A percentile compares a stretch with the other conserved stretches of the same genome.
These are phyloP conservation scores for Hyparrhenia diplandra DNA, from an alignment of 176 grass and related monocot species.

Conservation along the genomic window DNA sequence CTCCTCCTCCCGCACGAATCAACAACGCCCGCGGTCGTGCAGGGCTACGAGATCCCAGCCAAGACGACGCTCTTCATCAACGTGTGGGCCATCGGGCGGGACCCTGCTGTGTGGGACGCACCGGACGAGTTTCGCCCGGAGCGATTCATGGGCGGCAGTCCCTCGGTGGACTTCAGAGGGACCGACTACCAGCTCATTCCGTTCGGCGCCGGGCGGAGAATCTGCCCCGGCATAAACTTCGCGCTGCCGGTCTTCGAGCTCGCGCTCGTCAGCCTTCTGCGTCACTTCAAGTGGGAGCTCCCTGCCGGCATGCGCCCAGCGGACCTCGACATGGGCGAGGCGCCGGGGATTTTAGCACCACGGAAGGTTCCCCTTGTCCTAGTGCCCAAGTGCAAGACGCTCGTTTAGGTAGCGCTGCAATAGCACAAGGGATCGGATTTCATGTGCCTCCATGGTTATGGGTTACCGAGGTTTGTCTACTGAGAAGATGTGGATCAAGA, in stretches of 20 bases:
- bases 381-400: constrained; percentile 12
- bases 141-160: constrained; percentile 28
- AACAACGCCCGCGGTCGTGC: constrained; percentile 6
- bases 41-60: constrained; percentile 46
- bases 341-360: constrained; percentile 41
- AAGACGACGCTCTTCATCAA: constrained; percentile 52
- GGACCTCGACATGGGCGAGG: constrained; percentile 56
- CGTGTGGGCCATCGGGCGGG: constrained; percentile 66
- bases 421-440: neutral
- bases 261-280: constrained; percentile 43
- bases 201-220: constrained; percentile 59
- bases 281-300: constrained; percentile 58
- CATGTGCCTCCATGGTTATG: neutral
- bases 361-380: constrained; percentile 44
- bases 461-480: neutral
- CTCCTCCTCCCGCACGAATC: constrained; percentile 53
- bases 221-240: constrained; percentile 64
- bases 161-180: constrained; percentile 37
- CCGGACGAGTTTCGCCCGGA: constrained; percentile 68
- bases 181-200: constrained; percentile 54
- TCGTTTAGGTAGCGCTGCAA: neutral
- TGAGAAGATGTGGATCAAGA: neutral
- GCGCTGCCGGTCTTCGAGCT: constrained; percentile 42
- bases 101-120: constrained; percentile 43
- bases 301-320: constrained; percentile 4